phyloP scores from a whole-genome alignment of 345 rosid species.

The Citrus mangshanensis region DNA sequence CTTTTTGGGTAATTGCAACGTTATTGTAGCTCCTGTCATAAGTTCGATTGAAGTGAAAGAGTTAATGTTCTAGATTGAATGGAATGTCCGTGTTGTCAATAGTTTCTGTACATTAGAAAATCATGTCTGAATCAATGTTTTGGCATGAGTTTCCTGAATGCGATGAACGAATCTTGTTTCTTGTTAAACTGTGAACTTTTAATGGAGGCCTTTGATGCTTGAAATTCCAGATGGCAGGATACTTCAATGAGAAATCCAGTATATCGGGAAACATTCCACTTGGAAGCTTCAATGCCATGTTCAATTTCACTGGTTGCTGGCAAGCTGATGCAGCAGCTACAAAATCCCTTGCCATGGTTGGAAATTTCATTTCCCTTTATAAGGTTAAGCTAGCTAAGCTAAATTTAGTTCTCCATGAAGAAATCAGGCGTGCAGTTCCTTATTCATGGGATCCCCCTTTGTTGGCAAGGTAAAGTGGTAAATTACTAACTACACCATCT shows the following conservation, averaged over 20 bases:
- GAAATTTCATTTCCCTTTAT: conserved; percentile 65
- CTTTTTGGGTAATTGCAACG: background rate
- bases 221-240: conserved; percentile 73
- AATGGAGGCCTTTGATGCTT: conserved; percentile 21
- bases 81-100: background rate
- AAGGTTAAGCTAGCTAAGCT: conserved; percentile 53
- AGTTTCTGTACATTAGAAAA: background rate
- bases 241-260: conserved; percentile 68
- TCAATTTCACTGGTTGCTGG: conserved; percentile 95
- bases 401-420: conserved; percentile 53
- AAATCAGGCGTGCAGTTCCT: conserved; percentile 78
- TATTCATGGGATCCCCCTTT: conserved; percentile 98
- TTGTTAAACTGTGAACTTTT: background rate
- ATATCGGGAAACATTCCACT: conserved; percentile 76
- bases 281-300: conserved; percentile 96
- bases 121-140: background rate
- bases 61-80: background rate
- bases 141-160: background rate
- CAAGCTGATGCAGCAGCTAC: conserved; percentile 92
- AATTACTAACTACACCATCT: background rate
- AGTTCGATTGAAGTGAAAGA: background rate
- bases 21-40: background rate
- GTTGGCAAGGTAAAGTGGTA: conserved; percentile 84
- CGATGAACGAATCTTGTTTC: conserved; percentile 1
- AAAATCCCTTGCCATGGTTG: conserved; percentile 90